phyloP scores from a whole-genome alignment of 2,329 filamentous ascomycete species.

The Diaporthe capsici region DNA sequence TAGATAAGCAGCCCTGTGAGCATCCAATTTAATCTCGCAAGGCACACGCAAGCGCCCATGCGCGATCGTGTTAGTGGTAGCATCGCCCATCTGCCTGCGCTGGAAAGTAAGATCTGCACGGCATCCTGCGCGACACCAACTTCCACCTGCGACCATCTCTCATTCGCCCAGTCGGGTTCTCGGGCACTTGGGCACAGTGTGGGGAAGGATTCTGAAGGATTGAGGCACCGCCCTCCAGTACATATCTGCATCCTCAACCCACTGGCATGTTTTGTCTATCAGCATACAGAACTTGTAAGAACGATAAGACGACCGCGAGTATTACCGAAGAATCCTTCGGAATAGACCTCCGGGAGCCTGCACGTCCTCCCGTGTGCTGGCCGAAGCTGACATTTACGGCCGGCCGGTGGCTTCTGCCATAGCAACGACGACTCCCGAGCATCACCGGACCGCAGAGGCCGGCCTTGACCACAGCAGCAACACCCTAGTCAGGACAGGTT shows the following conservation, averaged over 20 bases:
- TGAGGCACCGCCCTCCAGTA: not conserved
- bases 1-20: not conserved
- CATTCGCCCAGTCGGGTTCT: constrained; percentile 12
- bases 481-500: not conserved
- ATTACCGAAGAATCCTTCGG: not conserved
- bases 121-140: constrained; percentile 10
- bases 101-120: constrained; percentile 4
- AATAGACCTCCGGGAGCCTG: not conserved
- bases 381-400: not conserved
- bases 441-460: not conserved
- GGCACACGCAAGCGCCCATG: not conserved
- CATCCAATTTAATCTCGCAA: not conserved
- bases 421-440: not conserved
- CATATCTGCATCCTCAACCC: not conserved
- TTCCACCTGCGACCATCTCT: not conserved
- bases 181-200: not conserved
- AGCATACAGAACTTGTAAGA: not conserved
- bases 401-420: not conserved
- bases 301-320: no score
- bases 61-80: not conserved
- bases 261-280: not conserved
- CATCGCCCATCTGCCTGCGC: not conserved
- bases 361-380: not conserved
- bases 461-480: not conserved
- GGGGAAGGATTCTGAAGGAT: not conserved